These are phyloP conservation scores for Penicillium decumbens DNA, from an alignment of 2,329 filamentous ascomycete species.

Conservation along the genomic window DNA sequence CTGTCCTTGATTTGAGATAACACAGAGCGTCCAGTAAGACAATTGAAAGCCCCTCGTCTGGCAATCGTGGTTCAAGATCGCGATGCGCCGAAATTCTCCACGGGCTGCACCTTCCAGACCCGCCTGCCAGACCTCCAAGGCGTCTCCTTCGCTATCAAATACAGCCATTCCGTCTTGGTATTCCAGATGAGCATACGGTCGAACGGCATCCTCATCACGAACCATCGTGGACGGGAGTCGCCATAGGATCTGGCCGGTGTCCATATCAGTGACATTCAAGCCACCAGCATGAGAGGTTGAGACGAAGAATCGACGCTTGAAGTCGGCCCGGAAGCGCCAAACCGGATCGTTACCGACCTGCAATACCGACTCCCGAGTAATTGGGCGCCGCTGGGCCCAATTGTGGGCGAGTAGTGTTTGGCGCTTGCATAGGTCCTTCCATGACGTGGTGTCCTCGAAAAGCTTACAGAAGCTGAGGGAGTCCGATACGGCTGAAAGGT, in stretches of 20 bases:
- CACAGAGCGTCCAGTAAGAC: slow-evolving; percentile 43
- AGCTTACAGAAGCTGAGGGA: slow-evolving; percentile 31
- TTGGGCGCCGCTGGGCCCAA: slow-evolving; percentile 35
- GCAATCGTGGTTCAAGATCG: slow-evolving; percentile 41
- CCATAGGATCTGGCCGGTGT: slow-evolving; percentile 42
- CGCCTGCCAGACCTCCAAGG: slow-evolving; percentile 45
- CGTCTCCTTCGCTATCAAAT: slow-evolving; percentile 44
- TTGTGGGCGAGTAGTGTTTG: slow-evolving; percentile 39
- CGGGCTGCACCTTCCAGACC: slow-evolving; percentile 32
- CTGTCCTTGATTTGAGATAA: slow-evolving; percentile 43
- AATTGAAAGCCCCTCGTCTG: slow-evolving; percentile 47
- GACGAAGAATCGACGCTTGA: slow-evolving; percentile 45
- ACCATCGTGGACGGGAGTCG: slow-evolving; percentile 28
- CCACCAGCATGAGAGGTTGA: slow-evolving; percentile 47
- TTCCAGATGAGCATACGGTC: slow-evolving; percentile 46
- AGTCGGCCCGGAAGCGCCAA: slow-evolving; percentile 47
- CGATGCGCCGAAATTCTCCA: slow-evolving; percentile 41
- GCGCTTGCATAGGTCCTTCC: slow-evolving; percentile 45
- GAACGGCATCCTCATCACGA: slow-evolving; percentile 30
- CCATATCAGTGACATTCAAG: slow-evolving; percentile 46
- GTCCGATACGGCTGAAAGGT: slow-evolving; percentile 29
- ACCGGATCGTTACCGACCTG: slow-evolving; percentile 41
- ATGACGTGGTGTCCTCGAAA: slow-evolving; percentile 35
- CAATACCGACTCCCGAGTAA: slow-evolving; percentile 38
- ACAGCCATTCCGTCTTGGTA: slow-evolving; percentile 47